Evolutionary conservation across 495 filamentous ascomycete species (phyloP).

Genomic region (Viridothelium virens): DNA sequence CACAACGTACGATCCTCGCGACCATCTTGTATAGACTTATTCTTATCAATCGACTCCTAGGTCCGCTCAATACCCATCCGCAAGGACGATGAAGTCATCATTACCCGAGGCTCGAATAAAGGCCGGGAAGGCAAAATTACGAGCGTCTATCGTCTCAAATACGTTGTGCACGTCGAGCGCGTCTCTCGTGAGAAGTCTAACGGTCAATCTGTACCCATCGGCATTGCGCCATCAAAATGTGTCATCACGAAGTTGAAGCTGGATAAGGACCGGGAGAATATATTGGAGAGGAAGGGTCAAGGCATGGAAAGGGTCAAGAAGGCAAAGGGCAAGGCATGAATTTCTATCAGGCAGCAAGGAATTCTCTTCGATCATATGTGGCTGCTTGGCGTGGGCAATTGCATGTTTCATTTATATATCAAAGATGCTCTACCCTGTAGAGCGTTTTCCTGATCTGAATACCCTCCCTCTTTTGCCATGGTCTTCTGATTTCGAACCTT

Average conservation of each 20-base stretch:
- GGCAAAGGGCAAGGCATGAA: constrained; percentile 45
- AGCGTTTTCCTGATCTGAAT: not conserved
- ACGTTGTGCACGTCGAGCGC: constrained; percentile 85
- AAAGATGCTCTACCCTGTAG: not conserved
- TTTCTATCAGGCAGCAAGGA: constrained; percentile 12
- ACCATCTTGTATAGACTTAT: constrained; percentile 23
- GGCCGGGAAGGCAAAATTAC: constrained; percentile 93
- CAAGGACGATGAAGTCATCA: constrained; percentile 91
- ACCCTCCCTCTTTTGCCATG: not conserved
- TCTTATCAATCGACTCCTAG: constrained; percentile 40
- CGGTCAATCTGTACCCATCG: constrained; percentile 81
- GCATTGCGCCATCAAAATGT: constrained; percentile 85
- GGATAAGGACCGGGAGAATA: constrained; percentile 94
- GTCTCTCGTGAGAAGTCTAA: constrained; percentile 89
- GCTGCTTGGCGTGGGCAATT: constrained; percentile 27
- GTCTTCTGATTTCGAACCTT: constrained; percentile 10
- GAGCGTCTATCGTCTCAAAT: constrained; percentile 90
- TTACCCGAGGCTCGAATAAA: constrained; percentile 85
- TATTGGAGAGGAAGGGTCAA: constrained; percentile 74
- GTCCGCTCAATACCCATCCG: constrained; percentile 95
- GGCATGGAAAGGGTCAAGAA: constrained; percentile 54
- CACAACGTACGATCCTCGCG: constrained; percentile 62
- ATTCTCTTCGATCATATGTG: constrained; percentile 26
- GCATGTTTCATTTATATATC: constrained; percentile 4
- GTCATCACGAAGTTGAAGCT: constrained; percentile 96